A percentile compares a stretch with the other conserved stretches of the same genome.
These are phyloP conservation scores for Cerrena zonata DNA, from an alignment of 1,284 basidiomycete species.

Conservation along the genomic window DNA sequence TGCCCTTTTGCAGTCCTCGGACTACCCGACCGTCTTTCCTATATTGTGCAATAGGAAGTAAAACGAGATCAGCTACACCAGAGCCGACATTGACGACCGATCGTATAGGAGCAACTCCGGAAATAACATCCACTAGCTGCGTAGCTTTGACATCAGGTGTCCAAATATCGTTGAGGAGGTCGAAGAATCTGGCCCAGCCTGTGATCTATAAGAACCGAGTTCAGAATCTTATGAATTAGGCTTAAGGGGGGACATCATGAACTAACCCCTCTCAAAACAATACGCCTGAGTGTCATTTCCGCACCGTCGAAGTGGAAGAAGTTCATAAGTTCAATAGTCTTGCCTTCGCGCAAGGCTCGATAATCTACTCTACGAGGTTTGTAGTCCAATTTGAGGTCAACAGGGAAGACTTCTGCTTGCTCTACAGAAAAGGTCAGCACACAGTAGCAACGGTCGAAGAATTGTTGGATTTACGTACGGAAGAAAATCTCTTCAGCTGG, in stretches of 20 bases:
- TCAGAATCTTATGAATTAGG: not conserved
- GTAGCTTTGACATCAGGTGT: slow-evolving; percentile 98
- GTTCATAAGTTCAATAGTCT: slow-evolving; percentile 97
- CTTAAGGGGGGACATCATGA: no score
- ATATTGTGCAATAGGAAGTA: slow-evolving; percentile 95
- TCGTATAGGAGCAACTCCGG: slow-evolving; percentile 92
- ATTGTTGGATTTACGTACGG: slow-evolving; percentile 41
- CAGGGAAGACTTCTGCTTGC: slow-evolving; percentile 84
- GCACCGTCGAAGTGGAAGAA: slow-evolving; percentile 99
- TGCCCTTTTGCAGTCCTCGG: slow-evolving; percentile 89
- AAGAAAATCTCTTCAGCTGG: slow-evolving; percentile 61
- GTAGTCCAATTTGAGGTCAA: slow-evolving; percentile 92
- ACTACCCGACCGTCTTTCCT: slow-evolving; percentile 93
- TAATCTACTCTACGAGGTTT: slow-evolving; percentile 97
- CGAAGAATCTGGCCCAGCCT: slow-evolving; percentile 83
- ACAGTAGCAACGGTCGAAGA: slow-evolving; percentile 1
- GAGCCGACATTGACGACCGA: slow-evolving; percentile 95
- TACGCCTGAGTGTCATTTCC: slow-evolving; percentile 93
- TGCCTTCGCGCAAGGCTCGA: slow-evolving; percentile 82
- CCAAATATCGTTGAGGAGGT: slow-evolving; percentile 94
- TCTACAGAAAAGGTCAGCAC: slow-evolving; percentile 40
- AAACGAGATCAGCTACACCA: slow-evolving; percentile 89
- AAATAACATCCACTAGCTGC: slow-evolving; percentile 93
- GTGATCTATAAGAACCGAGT: slow-evolving; percentile 54
- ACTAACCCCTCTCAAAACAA: slow-evolving; percentile 84